A percentile compares a stretch with the other conserved stretches of the same genome.
phyloP scores from a whole-genome alignment of 2,329 filamentous ascomycete species.

The Phoma sp. region DNA sequence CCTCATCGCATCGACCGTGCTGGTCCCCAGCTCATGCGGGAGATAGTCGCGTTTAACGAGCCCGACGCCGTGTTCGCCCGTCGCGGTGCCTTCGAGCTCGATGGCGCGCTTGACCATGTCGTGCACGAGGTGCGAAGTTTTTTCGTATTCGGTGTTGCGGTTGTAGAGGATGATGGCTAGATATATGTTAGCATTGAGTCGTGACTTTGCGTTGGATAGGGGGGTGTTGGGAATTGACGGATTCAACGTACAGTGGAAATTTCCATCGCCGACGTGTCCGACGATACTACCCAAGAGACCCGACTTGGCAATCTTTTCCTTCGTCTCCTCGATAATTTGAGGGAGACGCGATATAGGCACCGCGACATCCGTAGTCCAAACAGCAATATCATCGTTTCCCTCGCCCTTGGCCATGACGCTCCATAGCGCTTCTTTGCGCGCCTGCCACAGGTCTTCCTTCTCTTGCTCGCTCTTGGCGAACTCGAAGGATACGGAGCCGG shows the following conservation, averaged over 20 bases:
- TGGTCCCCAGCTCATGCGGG: conserved; percentile 75
- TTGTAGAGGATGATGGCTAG: conserved; percentile 68
- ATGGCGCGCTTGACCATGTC: conserved; percentile 87
- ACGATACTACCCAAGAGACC: conserved; percentile 72
- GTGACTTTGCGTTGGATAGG: too few relatives aligned
- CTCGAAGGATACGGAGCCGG: conserved; percentile 72
- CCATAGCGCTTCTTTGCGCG: conserved; percentile 78
- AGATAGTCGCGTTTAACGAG: conserved; percentile 87
- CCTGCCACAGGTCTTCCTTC: conserved; percentile 75
- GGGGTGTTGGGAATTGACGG: too few relatives aligned
- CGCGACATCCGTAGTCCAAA: conserved; percentile 84
- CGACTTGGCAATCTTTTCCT: conserved; percentile 68
- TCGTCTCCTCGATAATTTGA: conserved; percentile 79
- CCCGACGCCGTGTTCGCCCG: conserved; percentile 84
- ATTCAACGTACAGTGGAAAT: conserved; percentile 72
- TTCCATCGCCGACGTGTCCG: conserved; percentile 77
- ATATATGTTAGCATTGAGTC: conserved; percentile 9
- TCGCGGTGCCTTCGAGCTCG: conserved; percentile 84
- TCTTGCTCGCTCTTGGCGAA: conserved; percentile 72
- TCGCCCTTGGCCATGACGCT: conserved; percentile 71
- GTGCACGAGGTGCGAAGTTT: conserved; percentile 76
- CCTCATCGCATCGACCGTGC: conserved; percentile 82
- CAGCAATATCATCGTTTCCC: conserved; percentile 63
- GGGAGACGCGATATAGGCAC: conserved; percentile 76
- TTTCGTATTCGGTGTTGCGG: conserved; percentile 68